Percentiles rank a stretch among this genome's conserved stretches.
These are phyloP conservation scores for Termitomyces eurrhizus DNA, from an alignment of 768 basidiomycete species.

Conservation along the genomic window DNA sequence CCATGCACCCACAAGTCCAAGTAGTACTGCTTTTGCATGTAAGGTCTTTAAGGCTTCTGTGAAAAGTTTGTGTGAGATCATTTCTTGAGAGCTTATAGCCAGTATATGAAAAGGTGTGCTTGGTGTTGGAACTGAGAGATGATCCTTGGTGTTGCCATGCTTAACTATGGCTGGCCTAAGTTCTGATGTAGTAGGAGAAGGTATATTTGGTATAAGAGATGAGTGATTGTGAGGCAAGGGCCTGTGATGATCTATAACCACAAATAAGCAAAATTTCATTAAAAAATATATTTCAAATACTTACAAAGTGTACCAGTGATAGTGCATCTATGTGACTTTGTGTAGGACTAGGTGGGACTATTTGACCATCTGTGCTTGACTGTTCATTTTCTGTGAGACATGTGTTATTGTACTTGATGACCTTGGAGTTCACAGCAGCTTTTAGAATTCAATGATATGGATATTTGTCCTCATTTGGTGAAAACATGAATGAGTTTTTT, in stretches of 20 bases:
- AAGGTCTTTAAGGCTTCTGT: constrained; percentile 78
- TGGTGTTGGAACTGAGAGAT: constrained; percentile 49
- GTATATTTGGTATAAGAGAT: constrained; percentile 78
- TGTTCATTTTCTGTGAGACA: constrained; percentile 74
- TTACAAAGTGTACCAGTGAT: constrained; percentile 89
- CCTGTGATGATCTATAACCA: constrained; percentile 53
- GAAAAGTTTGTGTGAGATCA: constrained; percentile 77
- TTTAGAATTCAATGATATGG: constrained; percentile 57
- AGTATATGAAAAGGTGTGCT: constrained; percentile 77
- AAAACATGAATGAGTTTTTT: constrained; percentile 93
- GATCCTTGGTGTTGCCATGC: constrained; percentile 84
- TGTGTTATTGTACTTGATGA: constrained; percentile 79
- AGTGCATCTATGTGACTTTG: constrained; percentile 85
- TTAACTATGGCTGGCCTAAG: constrained; percentile 81
- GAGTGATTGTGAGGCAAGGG: constrained; percentile 56
- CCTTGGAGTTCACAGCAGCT: constrained; percentile 40
- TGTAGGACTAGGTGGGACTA: constrained; percentile 83
- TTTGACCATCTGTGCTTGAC: constrained; percentile 35
- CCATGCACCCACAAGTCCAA: constrained; percentile 29
- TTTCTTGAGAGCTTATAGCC: constrained; percentile 75
- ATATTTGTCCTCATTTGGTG: constrained; percentile 85
- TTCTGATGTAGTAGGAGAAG: constrained; percentile 81
- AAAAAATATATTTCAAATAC: constrained; percentile 22
- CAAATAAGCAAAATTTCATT: constrained; percentile 4
- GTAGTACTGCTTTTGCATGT: constrained; percentile 67